A percentile compares a stretch with the other conserved stretches of the same genome.
phyloP scores from a whole-genome alignment of 805 yeast species.

The Kregervanrija delftensis region DNA sequence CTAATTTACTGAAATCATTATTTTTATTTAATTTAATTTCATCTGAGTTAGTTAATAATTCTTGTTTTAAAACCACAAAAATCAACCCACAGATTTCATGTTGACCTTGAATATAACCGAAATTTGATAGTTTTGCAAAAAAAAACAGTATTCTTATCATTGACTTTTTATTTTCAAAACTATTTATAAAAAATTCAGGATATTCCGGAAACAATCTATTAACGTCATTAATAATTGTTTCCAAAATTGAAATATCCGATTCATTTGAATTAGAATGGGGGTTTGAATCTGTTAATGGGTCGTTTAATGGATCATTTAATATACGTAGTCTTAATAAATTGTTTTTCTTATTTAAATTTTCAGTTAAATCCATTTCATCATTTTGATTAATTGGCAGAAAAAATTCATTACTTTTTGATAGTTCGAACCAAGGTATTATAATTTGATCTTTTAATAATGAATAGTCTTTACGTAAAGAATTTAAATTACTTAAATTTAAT shows the following conservation, averaged over 20 bases:
- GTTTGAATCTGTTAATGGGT: background rate
- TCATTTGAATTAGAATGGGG: slow-evolving; percentile 2
- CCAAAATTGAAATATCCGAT: slow-evolving; percentile 35
- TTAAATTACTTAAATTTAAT: slow-evolving; percentile 12
- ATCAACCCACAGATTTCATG: slow-evolving; percentile 49
- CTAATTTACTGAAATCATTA: background rate
- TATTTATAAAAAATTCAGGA: slow-evolving; percentile 25
- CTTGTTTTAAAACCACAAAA: slow-evolving; percentile 33
- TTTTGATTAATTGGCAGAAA: slow-evolving; percentile 8
- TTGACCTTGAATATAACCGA: slow-evolving; percentile 42
- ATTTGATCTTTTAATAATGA: slow-evolving; percentile 12
- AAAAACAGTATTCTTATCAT: slow-evolving; percentile 38
- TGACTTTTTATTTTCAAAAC: slow-evolving; percentile 17
- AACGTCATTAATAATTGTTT: slow-evolving; percentile 41
- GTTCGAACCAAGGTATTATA: slow-evolving; percentile 29
- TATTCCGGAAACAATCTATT: slow-evolving; percentile 44
- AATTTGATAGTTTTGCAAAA: slow-evolving; percentile 41
- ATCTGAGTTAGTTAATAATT: slow-evolving; percentile 23
- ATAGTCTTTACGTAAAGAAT: slow-evolving; percentile 15
- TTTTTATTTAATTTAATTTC: slow-evolving; percentile 1
- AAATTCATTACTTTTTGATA: slow-evolving; percentile 18
- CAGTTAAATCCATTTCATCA: slow-evolving; percentile 22
- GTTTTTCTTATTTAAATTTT: slow-evolving; percentile 10
- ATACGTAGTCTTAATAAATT: slow-evolving; percentile 1
- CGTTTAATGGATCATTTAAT: slow-evolving; percentile 8